Evolutionary conservation across 164 flowering plant genomes (phyloP), one percentile per base, ranked within the genome.

Genomic region (Berberis thunbergii): DNA sequence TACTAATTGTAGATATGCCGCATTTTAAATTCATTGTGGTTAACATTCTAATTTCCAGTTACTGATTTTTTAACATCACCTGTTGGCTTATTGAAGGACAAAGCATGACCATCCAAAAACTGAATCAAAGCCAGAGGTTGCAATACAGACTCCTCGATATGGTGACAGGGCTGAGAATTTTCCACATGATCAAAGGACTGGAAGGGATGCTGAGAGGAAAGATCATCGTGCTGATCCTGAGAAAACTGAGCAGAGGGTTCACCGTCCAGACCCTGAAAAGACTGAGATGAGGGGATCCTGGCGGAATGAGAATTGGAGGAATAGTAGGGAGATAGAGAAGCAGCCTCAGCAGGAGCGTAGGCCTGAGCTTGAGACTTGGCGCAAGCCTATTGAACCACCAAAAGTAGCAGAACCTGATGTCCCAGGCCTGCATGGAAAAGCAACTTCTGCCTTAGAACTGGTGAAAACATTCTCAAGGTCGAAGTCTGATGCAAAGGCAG

Each of bases 291-390:
- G 76, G 77, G 78, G 75, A 69, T 87, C 88, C 58, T 74, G 89
- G 84, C 79, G 81, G 57, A 80, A 75, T 66, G 85, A 86, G 40
- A 78, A 75, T 54, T 7, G 81, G 77, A 75, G 74, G 69, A 80
- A 71, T 64, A 63, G 57, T 13, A 69, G 73, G 70, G 88, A 85
- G 54, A 43, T 61, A 2, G 88, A 84, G 54, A 83, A 76, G 78
- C 82, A 63, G 62, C 84, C 72, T 50, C 86, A 78, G 64, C 72
- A 73, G 70, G 91, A 80, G 68, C 77, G 90, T 65, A 78, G 63
- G 2, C 83, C 78, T 38, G 89, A 93, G 63, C 91, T 97, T 12
- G 98, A 89, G 68, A 85, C 84, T 9, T 89, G 98, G 96, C 88
- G 93, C 45, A 89, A 81, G 70, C 86, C 89, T 12, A 69, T 70